Base-by-base conservation (phyloP, 2,329 filamentous ascomycete species). In the Colletotrichum chlorophyti region DNA sequence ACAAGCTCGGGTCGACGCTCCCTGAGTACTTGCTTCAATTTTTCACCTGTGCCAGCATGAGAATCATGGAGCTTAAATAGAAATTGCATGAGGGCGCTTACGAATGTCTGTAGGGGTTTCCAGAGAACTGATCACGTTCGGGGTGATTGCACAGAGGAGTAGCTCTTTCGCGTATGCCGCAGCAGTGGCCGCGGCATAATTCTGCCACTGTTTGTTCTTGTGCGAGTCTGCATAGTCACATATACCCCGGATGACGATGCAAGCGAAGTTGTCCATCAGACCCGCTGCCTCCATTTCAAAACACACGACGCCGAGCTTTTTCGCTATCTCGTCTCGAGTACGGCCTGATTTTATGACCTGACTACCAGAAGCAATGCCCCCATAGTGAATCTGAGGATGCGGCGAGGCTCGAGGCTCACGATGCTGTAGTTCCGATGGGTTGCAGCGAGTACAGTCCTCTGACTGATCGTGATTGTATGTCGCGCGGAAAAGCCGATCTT, bases 171-270 rank as follows among this genome's bases (percentile, higher is more conserved):
- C 65, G 27, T 59, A 68, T 8, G 67, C 69, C 0, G 72, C 72
- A 0, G 73, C 72, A 0, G 66, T 65, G 1, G 63, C 63, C 1
- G 74, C 71, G 0, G 74, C 74, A 60, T 73, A 75, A 0, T 26
- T 27, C 15, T 74, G 68, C 73, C 72, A 76, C 5, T 15, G 15
- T 1, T 75, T 68, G 27, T 69, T 72, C 54, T 76, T 76, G 46
- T 76, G 72, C 0, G 65, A 70, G 54, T 77, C 74, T 6, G 71
- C 68, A 53, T 75, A 76, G 41, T 74, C 69, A 31, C 68, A 75
- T 3, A 76, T 72, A 0, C 74, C 73, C 5, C 72, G 66, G 21
- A 77, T 70, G 0, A 70, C 65, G 1, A 75, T 41, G 38, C 69
- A 74, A 0, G 69, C 68, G 4, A 72, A 61, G 3, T 62, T 49